Percentiles rank a stretch among this genome's conserved stretches.
Conservation (phyloP, 345 rosid genomes). For the Kernera saxatilis region DNA sequence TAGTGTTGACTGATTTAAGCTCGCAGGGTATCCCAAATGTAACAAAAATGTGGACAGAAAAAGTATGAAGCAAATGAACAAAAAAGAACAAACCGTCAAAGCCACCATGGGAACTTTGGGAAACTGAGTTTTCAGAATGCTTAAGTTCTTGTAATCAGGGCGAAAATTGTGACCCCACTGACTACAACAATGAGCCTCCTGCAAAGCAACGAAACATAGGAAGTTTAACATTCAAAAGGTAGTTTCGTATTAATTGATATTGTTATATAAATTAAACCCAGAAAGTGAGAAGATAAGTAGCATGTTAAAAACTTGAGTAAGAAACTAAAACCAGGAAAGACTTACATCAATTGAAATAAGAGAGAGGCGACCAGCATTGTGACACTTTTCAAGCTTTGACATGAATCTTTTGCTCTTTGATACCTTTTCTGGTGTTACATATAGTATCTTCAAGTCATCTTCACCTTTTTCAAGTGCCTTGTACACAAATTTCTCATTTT, state of each 20-base stretch:
- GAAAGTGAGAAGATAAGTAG: neutral
- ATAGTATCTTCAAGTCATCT: slow-evolving; percentile 70
- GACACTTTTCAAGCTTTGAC: slow-evolving; percentile 98
- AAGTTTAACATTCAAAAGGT: neutral
- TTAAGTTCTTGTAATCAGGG: slow-evolving; percentile 90
- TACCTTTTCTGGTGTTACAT: slow-evolving; percentile 92
- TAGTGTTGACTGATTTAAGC: neutral
- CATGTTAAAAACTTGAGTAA: neutral
- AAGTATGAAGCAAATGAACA: neutral
- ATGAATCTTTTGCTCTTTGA: slow-evolving; percentile 97
- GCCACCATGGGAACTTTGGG: slow-evolving; percentile 82
- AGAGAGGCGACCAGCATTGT: slow-evolving; percentile 64
- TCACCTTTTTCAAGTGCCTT: slow-evolving; percentile 92
- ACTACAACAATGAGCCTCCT: slow-evolving; percentile 99
- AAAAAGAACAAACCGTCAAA: slow-evolving; percentile 63
- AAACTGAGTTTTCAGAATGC: slow-evolving; percentile 92
- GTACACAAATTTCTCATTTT: slow-evolving; percentile 81
- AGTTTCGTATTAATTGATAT: neutral
- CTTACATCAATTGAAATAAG: slow-evolving; percentile 87
- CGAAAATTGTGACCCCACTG: slow-evolving; percentile 99
- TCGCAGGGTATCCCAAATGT: neutral
- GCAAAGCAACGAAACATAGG: slow-evolving; percentile 29
- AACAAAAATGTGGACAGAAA: neutral
- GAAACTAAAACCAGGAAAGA: neutral
- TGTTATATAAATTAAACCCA: neutral